Evolutionary conservation across 1,284 basidiomycete species (phyloP), one percentile per base, ranked within the genome.

Genomic region (Pascua sp.): DNA sequence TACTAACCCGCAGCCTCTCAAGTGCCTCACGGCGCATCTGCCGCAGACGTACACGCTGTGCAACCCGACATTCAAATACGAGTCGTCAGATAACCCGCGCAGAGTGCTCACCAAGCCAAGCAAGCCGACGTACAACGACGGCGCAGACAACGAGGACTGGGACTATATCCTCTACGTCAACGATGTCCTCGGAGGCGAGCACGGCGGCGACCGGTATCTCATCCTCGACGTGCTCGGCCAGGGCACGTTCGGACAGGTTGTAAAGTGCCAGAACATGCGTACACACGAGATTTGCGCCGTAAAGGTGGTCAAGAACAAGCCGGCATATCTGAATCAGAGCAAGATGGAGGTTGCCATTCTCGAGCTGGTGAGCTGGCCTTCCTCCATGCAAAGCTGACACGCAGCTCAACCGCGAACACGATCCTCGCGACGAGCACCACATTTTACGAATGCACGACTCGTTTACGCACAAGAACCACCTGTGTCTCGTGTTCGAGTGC

Each of bases 321-420:
- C 95, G 2, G 95, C 95, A 0, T 98, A 98, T 80, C 94, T 97
- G 78, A 96, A 98, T 73, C 95, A 98, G 80, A 92, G 89, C 78
- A 98, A 97, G 90, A 98, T 98, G 95, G 96, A 98, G 77, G 96
- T 98, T 24, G 97, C 94, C 0, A 98, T 98, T 63, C 81, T 98
- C 49, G 91, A 98, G 72, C 81, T 97, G 78, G 91, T 93, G 57
- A 64, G 89, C 38, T 40, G 13, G 51, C 58, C 32, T 36, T 32
- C 24, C 24, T 32, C 24, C 24, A 32, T 32, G n/a, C n/a, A 32
- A 32, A 47, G 43, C 53, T 67, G 42, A 56, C 47, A 32, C 50
- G 5, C 71, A 95, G 91, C 83, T 97, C 64, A 96, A 97, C 79
- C 90, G 88, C 73, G 86, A 87, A 64, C 91, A 86, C 68, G 93